These are phyloP conservation scores for Phytophthora idaei DNA, from an alignment of 352 stramenopile species.

Conservation along the genomic window DNA sequence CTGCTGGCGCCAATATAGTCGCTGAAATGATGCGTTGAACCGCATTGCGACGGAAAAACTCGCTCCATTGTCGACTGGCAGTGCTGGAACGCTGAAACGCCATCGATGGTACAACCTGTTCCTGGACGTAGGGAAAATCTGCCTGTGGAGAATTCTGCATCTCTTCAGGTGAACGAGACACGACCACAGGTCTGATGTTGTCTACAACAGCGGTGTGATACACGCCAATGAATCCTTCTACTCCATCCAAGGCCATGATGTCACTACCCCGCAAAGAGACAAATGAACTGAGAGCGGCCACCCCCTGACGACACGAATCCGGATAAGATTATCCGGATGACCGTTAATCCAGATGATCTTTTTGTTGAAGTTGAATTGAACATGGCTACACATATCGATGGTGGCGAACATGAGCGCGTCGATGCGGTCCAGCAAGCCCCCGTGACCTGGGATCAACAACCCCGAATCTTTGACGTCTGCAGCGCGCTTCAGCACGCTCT, in stretches of 20 bases:
- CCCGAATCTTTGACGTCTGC: slow-evolving; percentile 95
- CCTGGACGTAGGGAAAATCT: slow-evolving; percentile 20
- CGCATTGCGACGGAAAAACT: slow-evolving; percentile 50
- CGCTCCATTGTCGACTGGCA: slow-evolving; percentile 10
- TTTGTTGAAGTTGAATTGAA: slow-evolving; percentile 12
- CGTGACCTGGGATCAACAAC: slow-evolving; percentile 93
- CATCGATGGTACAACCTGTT: slow-evolving; percentile 3
- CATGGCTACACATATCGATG: slow-evolving; percentile 18
- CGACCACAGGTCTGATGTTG: not conserved
- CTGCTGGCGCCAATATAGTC: slow-evolving; percentile 52
- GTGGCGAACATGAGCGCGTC: slow-evolving; percentile 94
- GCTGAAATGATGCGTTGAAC: slow-evolving; percentile 70
- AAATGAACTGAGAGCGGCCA: slow-evolving; percentile 22
- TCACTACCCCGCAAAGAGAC: not conserved
- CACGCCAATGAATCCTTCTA: not conserved
- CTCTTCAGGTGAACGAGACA: slow-evolving; percentile 2
- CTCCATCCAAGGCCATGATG: slow-evolving; percentile 12
- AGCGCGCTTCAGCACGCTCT: slow-evolving; percentile 95
- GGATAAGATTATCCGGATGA: slow-evolving; percentile 11
- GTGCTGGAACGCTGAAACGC: not conserved
- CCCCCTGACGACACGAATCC: slow-evolving; percentile 5
- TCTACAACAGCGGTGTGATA: not conserved
- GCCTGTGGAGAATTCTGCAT: slow-evolving; percentile 16
- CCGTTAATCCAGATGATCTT: not conserved
- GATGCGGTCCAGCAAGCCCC: slow-evolving; percentile 93